These are phyloP conservation scores for Recurvomyces mirabilis DNA, from an alignment of 495 filamentous ascomycete genomes.

Conservation along the genomic window DNA sequence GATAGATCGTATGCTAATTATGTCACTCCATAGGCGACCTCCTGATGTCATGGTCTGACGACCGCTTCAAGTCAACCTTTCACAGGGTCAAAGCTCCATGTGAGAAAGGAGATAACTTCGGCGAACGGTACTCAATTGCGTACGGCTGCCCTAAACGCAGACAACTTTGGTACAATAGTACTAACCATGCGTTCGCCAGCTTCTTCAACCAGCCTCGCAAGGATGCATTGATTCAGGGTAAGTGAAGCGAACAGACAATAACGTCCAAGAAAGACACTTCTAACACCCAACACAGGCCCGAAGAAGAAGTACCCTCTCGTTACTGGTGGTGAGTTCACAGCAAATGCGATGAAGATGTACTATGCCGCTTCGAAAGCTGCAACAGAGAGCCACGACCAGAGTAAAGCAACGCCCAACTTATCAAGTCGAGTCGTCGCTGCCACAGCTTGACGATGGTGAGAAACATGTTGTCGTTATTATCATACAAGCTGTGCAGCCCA, in stretches of 20 bases:
- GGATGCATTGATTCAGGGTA: constrained; percentile 38
- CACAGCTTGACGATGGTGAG: no score
- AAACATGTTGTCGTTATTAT: no score
- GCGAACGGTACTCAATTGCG: constrained; percentile 50
- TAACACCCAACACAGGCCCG: no score
- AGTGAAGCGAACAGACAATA: no score
- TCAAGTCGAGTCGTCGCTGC: no score
- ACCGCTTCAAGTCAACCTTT: constrained; percentile 54
- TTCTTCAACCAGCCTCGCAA: constrained; percentile 1
- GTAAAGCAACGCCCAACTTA: no score
- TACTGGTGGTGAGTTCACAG: constrained; percentile 46
- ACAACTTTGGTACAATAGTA: constrained; percentile 49
- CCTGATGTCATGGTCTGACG: constrained; percentile 58
- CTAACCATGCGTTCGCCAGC: constrained; percentile 37
- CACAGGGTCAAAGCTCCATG: constrained; percentile 50
- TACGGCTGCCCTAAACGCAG: constrained; percentile 25
- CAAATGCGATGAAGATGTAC: constrained; percentile 38
- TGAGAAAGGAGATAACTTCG: constrained; percentile 42
- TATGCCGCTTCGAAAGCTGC: no score
- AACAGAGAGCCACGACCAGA: no score
- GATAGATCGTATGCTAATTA: no score
- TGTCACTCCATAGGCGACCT: no score
- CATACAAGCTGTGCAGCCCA: no score
- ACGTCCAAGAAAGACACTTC: no score
- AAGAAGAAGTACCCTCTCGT: constrained; percentile 48